These are phyloP conservation scores for Hymenoscyphus fructigenus DNA, from an alignment of 2,329 filamentous ascomycete species.

Conservation along the genomic window DNA sequence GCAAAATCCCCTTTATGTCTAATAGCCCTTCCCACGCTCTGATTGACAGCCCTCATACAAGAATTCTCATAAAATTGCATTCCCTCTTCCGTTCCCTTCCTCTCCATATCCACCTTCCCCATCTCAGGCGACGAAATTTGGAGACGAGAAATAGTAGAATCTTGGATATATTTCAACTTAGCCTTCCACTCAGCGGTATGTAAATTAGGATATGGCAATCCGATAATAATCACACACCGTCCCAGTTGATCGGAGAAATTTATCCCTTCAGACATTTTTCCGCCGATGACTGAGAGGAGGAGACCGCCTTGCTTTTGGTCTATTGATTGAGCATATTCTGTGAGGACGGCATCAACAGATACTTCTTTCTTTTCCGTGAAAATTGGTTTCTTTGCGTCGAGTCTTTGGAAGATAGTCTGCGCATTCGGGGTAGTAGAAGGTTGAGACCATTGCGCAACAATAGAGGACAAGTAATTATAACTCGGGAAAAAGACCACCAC, in stretches of 20 bases:
- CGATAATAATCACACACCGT: slow-evolving; percentile 86
- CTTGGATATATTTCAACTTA: slow-evolving; percentile 82
- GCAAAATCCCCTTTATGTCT: slow-evolving; percentile 87
- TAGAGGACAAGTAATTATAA: slow-evolving; percentile 83
- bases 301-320: slow-evolving; percentile 65
- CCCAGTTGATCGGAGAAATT: slow-evolving; percentile 94
- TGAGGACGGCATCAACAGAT: slow-evolving; percentile 62
- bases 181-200: slow-evolving; percentile 90
- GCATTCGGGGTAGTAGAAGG: slow-evolving; percentile 13
- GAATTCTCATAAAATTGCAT: slow-evolving; percentile 89
- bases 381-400: slow-evolving; percentile 59
- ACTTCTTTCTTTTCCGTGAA: slow-evolving; percentile 58
- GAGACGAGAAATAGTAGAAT: slow-evolving; percentile 47
- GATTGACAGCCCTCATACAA: slow-evolving; percentile 96
- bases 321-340: slow-evolving; percentile 71
- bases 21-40: slow-evolving; percentile 91
- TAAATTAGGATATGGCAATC: slow-evolving; percentile 89
- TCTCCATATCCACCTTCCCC: too few relatives aligned
- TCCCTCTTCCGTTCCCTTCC: slow-evolving; percentile 53
- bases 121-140: too few relatives aligned
- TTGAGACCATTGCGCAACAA: slow-evolving; percentile 62
- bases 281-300: slow-evolving; percentile 86
- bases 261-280: slow-evolving; percentile 95
- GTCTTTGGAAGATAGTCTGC: slow-evolving; percentile 56
- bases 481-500: slow-evolving; percentile 95